Evolutionary conservation across 2,329 filamentous ascomycete species (phyloP).

Genomic region (Colletotrichum cereale): DNA sequence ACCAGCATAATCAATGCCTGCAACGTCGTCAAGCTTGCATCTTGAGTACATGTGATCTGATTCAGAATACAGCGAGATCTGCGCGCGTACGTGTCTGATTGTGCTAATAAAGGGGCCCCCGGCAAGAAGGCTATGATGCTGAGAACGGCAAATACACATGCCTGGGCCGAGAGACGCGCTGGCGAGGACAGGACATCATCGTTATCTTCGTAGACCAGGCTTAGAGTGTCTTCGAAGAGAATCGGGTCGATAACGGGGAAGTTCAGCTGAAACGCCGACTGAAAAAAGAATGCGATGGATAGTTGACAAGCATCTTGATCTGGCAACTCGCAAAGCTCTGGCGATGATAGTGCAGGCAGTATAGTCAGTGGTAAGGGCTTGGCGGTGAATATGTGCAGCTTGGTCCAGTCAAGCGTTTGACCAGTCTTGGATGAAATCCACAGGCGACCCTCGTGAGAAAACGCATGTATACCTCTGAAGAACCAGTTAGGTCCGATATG

Average conservation of each 20-base stretch:
- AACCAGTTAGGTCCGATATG: conserved; percentile 28
- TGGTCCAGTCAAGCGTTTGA: conserved; percentile 19
- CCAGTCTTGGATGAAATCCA: conserved; percentile 25
- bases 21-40: neutral
- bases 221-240: conserved; percentile 4
- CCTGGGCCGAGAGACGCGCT: neutral
- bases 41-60: neutral
- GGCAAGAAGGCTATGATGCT: neutral
- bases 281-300: neutral
- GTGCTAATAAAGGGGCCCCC: rapidly evolving
- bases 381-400: conserved; percentile 8
- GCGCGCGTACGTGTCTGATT: neutral
- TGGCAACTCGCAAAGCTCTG: neutral
- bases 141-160: neutral
- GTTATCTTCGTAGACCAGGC: neutral
- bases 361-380: neutral
- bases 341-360: neutral
- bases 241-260: conserved; percentile 6
- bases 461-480: conserved; percentile 24
- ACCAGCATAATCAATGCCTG: neutral
- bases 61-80: neutral
- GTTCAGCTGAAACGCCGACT: neutral
- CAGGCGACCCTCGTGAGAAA: conserved; percentile 15
- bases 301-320: neutral
- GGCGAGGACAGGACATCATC: neutral